phyloP scores from a whole-genome alignment of 2,329 filamentous ascomycete species.

The Scedosporium boydii region DNA sequence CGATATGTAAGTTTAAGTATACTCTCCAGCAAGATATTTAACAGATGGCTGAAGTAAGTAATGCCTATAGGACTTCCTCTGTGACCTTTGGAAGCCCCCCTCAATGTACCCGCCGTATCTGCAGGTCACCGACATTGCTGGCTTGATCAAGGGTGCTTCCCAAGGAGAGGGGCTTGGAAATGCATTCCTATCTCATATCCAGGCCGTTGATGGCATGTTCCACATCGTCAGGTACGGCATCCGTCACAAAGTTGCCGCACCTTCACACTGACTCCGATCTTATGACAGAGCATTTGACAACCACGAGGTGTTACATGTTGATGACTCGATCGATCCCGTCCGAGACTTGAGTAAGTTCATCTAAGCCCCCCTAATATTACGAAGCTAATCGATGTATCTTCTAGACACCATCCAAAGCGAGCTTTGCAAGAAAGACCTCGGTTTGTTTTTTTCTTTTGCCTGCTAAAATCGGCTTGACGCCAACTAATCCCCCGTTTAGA shows the following conservation, averaged over 20 bases:
- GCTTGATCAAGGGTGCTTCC: slow-evolving; percentile 33
- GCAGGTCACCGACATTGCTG: slow-evolving; percentile 35
- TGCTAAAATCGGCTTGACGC: too few species aligned
- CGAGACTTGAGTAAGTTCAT: slow-evolving; percentile 26
- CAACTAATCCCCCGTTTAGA: slow-evolving; percentile 12
- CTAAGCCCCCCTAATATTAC: neutral
- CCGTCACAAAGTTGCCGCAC: neutral
- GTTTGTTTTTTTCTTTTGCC: too few species aligned
- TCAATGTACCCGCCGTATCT: slow-evolving; percentile 34
- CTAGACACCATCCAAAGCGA: slow-evolving; percentile 27
- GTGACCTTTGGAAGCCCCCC: slow-evolving; percentile 34
- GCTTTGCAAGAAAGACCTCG: slow-evolving; percentile 30
- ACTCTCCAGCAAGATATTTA: neutral
- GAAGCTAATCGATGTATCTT: slow-evolving; percentile 9
- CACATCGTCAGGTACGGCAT: slow-evolving; percentile 28
- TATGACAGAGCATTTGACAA: slow-evolving; percentile 30
- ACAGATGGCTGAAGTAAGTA: slow-evolving; percentile 5
- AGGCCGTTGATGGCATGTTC: slow-evolving; percentile 35
- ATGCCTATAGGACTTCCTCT: slow-evolving; percentile 29
- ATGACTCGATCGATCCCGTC: slow-evolving; percentile 34
- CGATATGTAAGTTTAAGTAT: slow-evolving; percentile 26
- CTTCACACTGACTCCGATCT: too few species aligned
- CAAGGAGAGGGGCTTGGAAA: slow-evolving; percentile 34
- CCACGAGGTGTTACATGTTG: slow-evolving; percentile 34
- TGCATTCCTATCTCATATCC: slow-evolving; percentile 34